Evolutionary conservation across 108 stramenopile genomes (phyloP).

Genomic region (Craspedostauros australis): DNA sequence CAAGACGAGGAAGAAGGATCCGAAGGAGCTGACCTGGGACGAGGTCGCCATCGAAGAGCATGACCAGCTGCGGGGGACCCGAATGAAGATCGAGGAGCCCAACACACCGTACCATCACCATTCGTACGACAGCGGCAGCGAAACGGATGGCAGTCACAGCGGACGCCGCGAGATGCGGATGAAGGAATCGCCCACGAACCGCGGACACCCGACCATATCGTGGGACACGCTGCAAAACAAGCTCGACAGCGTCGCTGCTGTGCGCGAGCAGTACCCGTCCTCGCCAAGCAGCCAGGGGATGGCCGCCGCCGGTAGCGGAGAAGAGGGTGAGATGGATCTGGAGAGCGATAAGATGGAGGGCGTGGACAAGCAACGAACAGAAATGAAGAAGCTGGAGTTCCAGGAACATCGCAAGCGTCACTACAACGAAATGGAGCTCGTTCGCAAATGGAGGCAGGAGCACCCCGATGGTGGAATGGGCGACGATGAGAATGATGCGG

Average conservation of each 20-base stretch:
- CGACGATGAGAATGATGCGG: conserved; percentile 35
- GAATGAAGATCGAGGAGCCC: conserved; percentile 89
- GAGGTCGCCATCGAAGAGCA: conserved; percentile 85
- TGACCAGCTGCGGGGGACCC: conserved; percentile 74
- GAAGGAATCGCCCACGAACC: conserved; percentile 37
- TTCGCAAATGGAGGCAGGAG: conserved; percentile 59
- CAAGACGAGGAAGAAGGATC: conserved; percentile 18
- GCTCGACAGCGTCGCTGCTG: conserved; percentile 64
- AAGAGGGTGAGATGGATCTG: conserved; percentile 15
- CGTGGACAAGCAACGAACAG: conserved; percentile 39
- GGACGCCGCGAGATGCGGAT: conserved; percentile 13
- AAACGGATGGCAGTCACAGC: conserved; percentile 37
- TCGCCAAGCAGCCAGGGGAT: conserved; percentile 30
- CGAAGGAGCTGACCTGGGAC: conserved; percentile 65
- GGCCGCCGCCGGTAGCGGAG: conserved; percentile 4
- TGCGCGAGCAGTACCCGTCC: conserved; percentile 30
- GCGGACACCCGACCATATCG: conserved; percentile 28
- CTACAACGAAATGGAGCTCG: conserved; percentile 84
- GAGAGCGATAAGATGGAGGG: conserved; percentile 19
- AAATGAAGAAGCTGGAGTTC: conserved; percentile 53
- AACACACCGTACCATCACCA: conserved; percentile 77
- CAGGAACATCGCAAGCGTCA: conserved; percentile 73
- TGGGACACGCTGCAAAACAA: conserved; percentile 65
- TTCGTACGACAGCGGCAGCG: conserved; percentile 72
- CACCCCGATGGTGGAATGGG: conserved; percentile 45